A percentile compares a stretch with the other conserved stretches of the same genome.
These are phyloP conservation scores for Moesziomyces sp. DNA, from an alignment of 1,284 basidiomycete genomes.

Conservation along the genomic window DNA sequence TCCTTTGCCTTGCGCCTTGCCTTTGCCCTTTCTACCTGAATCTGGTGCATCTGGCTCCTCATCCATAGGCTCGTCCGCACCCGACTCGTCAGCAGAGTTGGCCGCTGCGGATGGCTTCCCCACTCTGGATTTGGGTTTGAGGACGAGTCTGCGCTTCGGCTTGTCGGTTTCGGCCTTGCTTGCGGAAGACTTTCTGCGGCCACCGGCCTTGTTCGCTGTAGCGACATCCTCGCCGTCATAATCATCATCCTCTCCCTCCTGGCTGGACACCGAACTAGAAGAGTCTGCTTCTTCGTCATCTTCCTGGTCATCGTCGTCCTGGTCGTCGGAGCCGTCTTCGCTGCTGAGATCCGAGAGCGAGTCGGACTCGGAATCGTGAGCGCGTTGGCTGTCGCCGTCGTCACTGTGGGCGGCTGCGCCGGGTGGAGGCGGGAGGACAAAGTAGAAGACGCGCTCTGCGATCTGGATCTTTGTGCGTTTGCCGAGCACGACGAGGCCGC, in stretches of 20 bases:
- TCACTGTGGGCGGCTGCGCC: conserved; percentile 25
- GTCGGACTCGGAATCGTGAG: conserved; percentile 41
- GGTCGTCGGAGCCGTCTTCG: conserved; percentile 14
- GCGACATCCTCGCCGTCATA: conserved; percentile 24
- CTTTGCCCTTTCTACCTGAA: neutral
- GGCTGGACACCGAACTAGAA: conserved; percentile 22
- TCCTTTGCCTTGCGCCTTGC: conserved; percentile 16
- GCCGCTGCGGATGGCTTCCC: conserved; percentile 13
- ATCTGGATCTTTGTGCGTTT: conserved; percentile 94
- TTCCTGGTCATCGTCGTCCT: conserved; percentile 16
- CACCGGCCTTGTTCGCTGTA: neutral
- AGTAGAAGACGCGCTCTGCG: conserved; percentile 95
- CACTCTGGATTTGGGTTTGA: conserved; percentile 43
- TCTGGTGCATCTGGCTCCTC: conserved; percentile 5
- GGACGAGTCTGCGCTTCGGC: conserved; percentile 41
- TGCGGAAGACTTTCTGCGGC: conserved; percentile 28
- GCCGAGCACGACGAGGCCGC: conserved; percentile 76
- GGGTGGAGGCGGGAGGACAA: conserved; percentile 78
- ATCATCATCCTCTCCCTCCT: conserved; percentile 27
- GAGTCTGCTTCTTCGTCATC: conserved; percentile 17
- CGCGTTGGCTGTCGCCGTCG: conserved; percentile 28
- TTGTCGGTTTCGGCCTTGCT: conserved; percentile 22
- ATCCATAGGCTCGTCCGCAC: conserved; percentile 7
- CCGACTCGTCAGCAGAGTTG: conserved; percentile 8
- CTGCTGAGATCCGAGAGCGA: conserved; percentile 55